phyloP scores from a whole-genome alignment of 106 monocot genomes.

The Acanthochlamys bracteata region DNA sequence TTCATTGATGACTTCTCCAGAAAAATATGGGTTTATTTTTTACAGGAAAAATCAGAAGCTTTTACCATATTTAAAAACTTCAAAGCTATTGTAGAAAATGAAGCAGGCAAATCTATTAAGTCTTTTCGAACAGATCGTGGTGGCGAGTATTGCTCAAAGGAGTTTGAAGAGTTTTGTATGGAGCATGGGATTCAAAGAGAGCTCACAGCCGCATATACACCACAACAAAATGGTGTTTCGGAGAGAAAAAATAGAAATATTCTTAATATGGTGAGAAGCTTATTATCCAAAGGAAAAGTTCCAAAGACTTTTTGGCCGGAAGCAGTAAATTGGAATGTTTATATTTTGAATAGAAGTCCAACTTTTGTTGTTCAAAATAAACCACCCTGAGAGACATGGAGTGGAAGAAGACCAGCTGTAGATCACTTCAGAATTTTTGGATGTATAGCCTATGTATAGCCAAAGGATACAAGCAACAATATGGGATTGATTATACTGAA shows the following conservation, averaged over 20 bases:
- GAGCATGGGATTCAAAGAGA: slow-evolving; percentile 4
- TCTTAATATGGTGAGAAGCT: slow-evolving; percentile 6
- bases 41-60: slow-evolving; percentile 9
- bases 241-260: slow-evolving; percentile 18
- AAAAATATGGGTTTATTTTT: slow-evolving; percentile 21
- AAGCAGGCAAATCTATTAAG: neutral
- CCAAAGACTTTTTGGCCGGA: slow-evolving; percentile 20
- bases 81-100: slow-evolving; percentile 12
- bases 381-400: slow-evolving; percentile 16
- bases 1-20: slow-evolving; percentile 20
- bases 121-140: slow-evolving; percentile 12
- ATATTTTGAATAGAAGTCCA: slow-evolving; percentile 17
- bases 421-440: slow-evolving; percentile 16
- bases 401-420: slow-evolving; percentile 5
- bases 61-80: slow-evolving; percentile 10
- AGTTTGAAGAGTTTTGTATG: slow-evolving; percentile 2
- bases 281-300: neutral
- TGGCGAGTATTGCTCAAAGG: slow-evolving; percentile 11
- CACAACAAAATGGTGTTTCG: slow-evolving; percentile 25
- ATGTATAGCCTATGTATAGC: slow-evolving; percentile 1
- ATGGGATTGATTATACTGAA: slow-evolving; percentile 4
- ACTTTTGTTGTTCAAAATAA: neutral
- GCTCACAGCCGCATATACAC: slow-evolving; percentile 13
- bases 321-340: slow-evolving; percentile 1
- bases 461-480: neutral